Base-by-base conservation (phyloP, 2,329 filamentous ascomycete genomes). In the Gremmenia infestans region DNA sequence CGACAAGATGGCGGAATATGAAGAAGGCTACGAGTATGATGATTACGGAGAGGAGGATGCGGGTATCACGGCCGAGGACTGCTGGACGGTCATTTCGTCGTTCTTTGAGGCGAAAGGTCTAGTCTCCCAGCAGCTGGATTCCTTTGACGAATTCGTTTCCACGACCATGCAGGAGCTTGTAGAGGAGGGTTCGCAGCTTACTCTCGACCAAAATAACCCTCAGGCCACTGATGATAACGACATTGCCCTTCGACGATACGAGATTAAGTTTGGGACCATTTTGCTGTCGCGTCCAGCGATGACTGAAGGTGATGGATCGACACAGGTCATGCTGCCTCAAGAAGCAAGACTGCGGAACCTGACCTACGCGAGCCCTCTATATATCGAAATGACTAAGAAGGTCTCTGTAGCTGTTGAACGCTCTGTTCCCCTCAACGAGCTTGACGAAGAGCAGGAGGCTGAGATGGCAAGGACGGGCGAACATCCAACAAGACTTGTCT, bases 51-150 rank as follows among this genome's bases (percentile, higher is more conserved):
- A 88, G 60, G 85, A 88, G 60, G 82, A 86, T 60, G 76, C 80
- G 58, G 78, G 78, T 65, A 96, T 97, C 76, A 96, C 92, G 25
- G 90, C 92, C 59, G 94, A 97, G 77, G 95, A 99, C 75, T 97
- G 91, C 78, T 99, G 95, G 94, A 89, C 88, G 63, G 93, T 97
- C 69, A 97, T 99, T 71, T 91, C 89, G 55, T 89, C 94, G 9
- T 97, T 97, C 78, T 99, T 99, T 76, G 91, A 97, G 66, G 83
- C 86, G 60, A 99, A 97, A 75, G 93, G 94, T 68, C 81, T 99
- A 35, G 94, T 96, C 22, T 96, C 94, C 15, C 93, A 99, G 74
- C 94, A 99, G 77, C 86, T 97, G 60, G 93, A 97, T 72, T 99
- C 95, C 0, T 99, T 96, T 75, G 91, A 99, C 74, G 92, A 97